phyloP scores from a whole-genome alignment of 768 basidiomycete species.

The Auriscalpium orientale region DNA sequence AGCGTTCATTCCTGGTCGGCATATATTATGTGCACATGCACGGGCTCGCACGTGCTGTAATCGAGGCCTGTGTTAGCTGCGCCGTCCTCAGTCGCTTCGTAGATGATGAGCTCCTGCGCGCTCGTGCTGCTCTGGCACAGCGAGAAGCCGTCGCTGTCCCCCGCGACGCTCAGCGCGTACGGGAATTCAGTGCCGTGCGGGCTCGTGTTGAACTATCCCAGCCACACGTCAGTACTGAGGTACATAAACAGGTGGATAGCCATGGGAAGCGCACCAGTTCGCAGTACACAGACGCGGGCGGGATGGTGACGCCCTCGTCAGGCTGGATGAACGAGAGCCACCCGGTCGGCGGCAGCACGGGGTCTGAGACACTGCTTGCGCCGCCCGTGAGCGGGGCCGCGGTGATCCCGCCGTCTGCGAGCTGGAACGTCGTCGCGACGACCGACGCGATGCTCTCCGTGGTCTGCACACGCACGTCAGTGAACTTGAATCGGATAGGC shows the following conservation, averaged over 20 bases:
- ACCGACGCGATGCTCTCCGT: neutral
- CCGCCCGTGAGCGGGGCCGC: neutral
- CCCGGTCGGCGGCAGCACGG: neutral
- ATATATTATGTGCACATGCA: neutral
- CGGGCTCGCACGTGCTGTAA: neutral
- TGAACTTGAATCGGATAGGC: neutral
- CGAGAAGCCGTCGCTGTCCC: neutral
- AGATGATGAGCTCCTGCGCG: neutral
- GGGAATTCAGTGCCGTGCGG: neutral
- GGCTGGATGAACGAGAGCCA: neutral
- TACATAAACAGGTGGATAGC: neutral
- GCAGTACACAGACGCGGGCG: conserved; percentile 1
- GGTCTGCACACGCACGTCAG: conserved; percentile 1
- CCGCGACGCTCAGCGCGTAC: neutral
- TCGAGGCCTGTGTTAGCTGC: neutral
- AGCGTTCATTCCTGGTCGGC: neutral
- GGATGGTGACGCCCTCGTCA: neutral
- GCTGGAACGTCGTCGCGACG: neutral
- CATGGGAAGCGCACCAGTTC: neutral
- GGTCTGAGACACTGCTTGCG: neutral
- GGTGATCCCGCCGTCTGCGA: conserved; percentile 1
- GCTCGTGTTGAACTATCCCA: conserved; percentile 1
- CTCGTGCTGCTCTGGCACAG: neutral
- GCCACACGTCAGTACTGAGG: too few relatives aligned
- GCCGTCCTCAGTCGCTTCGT: neutral